Evolutionary conservation across 176 grass and related monocot genomes (phyloP), one percentile per base, ranked within the genome.

Genomic region (Rhipidocladum racemiflorum): DNA sequence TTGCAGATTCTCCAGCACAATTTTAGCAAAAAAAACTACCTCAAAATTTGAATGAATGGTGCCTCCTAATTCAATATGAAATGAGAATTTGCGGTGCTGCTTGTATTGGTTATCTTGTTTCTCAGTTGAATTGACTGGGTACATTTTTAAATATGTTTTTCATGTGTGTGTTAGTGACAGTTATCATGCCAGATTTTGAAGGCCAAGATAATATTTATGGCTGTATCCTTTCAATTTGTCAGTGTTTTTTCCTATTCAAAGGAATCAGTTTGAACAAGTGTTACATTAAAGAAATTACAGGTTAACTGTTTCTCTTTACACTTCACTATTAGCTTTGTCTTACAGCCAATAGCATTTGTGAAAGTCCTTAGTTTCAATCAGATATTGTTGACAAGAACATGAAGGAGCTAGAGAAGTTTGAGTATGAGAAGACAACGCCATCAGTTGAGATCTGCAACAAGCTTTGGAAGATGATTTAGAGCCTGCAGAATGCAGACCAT

Each of bases 131-230:
- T 76, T 39, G 24, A 78, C 72, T 63, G 20, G 25, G 11, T 65
- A 34, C 25, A 43, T 65, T 53, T 81, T 74, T 61, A 70, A 70
- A 80, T 83, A 85, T 71, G 44, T 84, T 97, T 61, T 92, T 92
- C n/a, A 97, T 94, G 92, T 89, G 83, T 48, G 78, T 91, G 14
- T 92, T 90, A 8, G 94, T 94, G 62, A 92, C 94, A 10, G 89
- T 89, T 46, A 70, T 94, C 54, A 69, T 97, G 69, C 86, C 94
- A 32, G 65, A 94, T 81, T 87, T 97, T 4, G 88, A 97, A 60
- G 85, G 87, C 13, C 32, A 77, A 62, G 86, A 88, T 51, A 92
- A 90, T 74, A 78, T 92, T 68, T 97, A 88, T 74, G 92, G 94
- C 56, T 85, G 94, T 97, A 97, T 97, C 94, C 94, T 94, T 94